Base-by-base conservation (phyloP, 1,284 basidiomycete species). In the Tilletia walkeri region DNA sequence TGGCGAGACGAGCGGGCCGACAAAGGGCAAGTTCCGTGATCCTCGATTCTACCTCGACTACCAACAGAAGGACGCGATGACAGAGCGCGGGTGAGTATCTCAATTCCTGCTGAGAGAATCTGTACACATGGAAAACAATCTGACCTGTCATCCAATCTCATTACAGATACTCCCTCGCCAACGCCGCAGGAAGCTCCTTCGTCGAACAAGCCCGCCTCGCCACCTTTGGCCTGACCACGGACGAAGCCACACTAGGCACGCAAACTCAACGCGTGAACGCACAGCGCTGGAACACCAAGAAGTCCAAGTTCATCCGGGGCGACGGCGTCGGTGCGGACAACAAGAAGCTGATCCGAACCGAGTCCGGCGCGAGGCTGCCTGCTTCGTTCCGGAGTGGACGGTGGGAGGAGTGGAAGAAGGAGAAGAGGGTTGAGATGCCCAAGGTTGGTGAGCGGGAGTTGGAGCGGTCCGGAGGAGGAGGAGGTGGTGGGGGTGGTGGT, bases 341-440 rank as follows among this genome's bases (percentile, higher is more conserved):
- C 84, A 88, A 95, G 78, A 98, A 97, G 85, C 87, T 99, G 77
- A 92, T 99, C 76, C 90, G 89, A 75, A 94, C 94, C 1, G 96
- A 99, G 84, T 94, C 90, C 75, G 96, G 96, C 0, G 89, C 90
- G 16, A 89, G 92, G 65, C 87, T 99, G n/a, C 96, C 96, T 1
- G 94, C 94, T 0, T 90, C 90, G 6, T 99, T 94, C 86, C 91
- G 92, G 70, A 93, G 91, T 74, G 96, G 96, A 3, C 89, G 93
- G 3, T 99, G 92, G 83, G 93, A 96, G 68, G 93, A 95, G 81
- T 99, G 96, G 96, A 92, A 92, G 84, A 87, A 88, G 73, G 92
- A 91, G 85, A 89, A 87, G 69, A 89, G 88, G 45, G 85, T 89
- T 7, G 87, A 86, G 73, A 84, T 97, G 59, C 94, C 94, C 0